A percentile compares a stretch with the other conserved stretches of the same genome.
Evolutionary conservation across 2,329 filamentous ascomycete species (phyloP).

Genomic region (Furcasterigmium furcatum): DNA sequence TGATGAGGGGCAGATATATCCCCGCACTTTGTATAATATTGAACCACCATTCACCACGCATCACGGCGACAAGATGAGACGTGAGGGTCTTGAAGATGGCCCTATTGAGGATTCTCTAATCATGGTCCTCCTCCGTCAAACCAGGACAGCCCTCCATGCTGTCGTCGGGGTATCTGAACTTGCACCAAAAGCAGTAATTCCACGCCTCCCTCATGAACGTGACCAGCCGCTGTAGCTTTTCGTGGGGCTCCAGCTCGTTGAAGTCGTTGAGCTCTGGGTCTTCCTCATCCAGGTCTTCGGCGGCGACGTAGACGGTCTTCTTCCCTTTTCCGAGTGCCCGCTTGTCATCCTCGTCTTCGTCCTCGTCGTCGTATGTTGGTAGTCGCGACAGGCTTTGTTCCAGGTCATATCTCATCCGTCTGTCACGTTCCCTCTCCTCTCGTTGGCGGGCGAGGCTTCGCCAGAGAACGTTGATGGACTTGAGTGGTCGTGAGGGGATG

Average conservation of each 20-base stretch:
- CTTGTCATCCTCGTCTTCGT: slow-evolving; percentile 68
- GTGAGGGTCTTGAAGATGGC: too few relatives aligned
- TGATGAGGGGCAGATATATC: too few relatives aligned
- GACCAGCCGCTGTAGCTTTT: slow-evolving; percentile 66
- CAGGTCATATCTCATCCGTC: slow-evolving; percentile 61
- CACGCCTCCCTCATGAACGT: slow-evolving; percentile 67
- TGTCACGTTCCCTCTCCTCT: slow-evolving; percentile 66
- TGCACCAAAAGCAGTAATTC: slow-evolving; percentile 96
- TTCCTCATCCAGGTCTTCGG: slow-evolving; percentile 72
- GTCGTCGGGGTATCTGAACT: slow-evolving; percentile 71
- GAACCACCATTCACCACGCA: too few relatives aligned
- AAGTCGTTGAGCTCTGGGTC: slow-evolving; percentile 81
- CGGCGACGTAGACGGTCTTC: slow-evolving; percentile 51
- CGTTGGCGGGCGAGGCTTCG: slow-evolving; percentile 69
- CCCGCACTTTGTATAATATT: too few relatives aligned
- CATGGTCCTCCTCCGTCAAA: slow-evolving; percentile 77
- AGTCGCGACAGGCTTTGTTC: slow-evolving; percentile 61
- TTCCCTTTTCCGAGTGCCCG: slow-evolving; percentile 59
- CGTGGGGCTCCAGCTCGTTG: slow-evolving; percentile 61
- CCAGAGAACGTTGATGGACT: slow-evolving; percentile 74
- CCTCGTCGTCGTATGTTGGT: slow-evolving; percentile 64
- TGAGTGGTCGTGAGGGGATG: slow-evolving; percentile 47
- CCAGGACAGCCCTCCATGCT: slow-evolving; percentile 88
- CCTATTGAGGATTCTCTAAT: slow-evolving; percentile 26
- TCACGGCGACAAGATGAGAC: too few relatives aligned